Evolutionary conservation across 495 filamentous ascomycete species (phyloP).

Genomic region (Corynascus novoguineensis): DNA sequence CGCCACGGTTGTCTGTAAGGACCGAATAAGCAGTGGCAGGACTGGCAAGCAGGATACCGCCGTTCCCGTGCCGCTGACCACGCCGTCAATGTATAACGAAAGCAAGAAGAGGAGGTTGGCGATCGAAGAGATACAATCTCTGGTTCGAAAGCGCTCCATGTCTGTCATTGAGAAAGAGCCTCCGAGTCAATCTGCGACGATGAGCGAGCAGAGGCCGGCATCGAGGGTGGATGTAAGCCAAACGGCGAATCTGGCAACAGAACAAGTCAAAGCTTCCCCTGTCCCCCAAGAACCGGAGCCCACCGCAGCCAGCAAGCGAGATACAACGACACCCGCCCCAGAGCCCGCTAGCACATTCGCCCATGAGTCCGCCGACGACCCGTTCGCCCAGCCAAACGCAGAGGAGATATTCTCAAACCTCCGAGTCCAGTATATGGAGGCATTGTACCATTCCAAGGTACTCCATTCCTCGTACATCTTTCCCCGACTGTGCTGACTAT

Average conservation of each 20-base stretch:
- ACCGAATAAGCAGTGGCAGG: constrained; percentile 20
- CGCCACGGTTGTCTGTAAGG: constrained; percentile 37
- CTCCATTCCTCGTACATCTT: background rate
- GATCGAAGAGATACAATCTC: constrained; percentile 47
- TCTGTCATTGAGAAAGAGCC: constrained; percentile 32
- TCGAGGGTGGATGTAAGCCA: background rate
- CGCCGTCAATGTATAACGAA: constrained; percentile 36
- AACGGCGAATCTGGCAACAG: background rate
- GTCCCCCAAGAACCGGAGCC: background rate
- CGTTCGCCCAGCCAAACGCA: constrained; percentile 46
- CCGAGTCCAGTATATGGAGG: constrained; percentile 73
- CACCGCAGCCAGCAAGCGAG: background rate
- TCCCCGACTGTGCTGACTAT: constrained; percentile 22
- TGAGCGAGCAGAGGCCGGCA: constrained; percentile 1
- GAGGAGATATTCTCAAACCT: constrained; percentile 63
- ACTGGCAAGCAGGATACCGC: constrained; percentile 4
- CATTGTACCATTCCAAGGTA: constrained; percentile 86
- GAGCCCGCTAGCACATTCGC: constrained; percentile 7
- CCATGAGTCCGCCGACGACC: constrained; percentile 16
- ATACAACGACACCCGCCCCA: constrained; percentile 1
- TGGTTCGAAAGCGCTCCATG: constrained; percentile 24
- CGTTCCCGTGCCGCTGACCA: constrained; percentile 26
- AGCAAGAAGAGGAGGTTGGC: constrained; percentile 46
- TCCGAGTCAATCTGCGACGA: constrained; percentile 5
- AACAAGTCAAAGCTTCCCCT: background rate